Conservation (phyloP, 148 eudicot genomes). For the Simmondsia chinensis region DNA sequence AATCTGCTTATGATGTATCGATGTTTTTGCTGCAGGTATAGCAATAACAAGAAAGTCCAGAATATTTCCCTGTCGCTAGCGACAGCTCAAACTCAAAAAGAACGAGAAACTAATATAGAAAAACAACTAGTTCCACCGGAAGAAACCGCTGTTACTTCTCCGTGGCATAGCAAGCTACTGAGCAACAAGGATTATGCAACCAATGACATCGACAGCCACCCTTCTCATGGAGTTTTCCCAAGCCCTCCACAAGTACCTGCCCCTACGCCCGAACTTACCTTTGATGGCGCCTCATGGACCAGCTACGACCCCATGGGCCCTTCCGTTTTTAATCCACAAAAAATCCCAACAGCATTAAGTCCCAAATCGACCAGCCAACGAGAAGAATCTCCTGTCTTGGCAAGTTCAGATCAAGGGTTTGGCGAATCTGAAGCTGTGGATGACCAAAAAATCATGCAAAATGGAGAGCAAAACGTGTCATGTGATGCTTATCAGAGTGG, state of each 20-base stretch:
- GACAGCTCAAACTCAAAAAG: conserved; percentile 6
- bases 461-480: conserved; percentile 8
- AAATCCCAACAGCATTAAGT: conserved; percentile 8
- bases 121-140: background rate
- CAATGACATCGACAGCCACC: conserved; percentile 2
- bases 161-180: conserved; percentile 4
- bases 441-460: conserved; percentile 6
- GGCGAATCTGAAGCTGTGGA: background rate
- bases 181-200: conserved; percentile 10
- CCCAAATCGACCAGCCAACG: conserved; percentile 12
- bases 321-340: conserved; percentile 9
- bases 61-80: conserved; percentile 7
- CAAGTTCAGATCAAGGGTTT: conserved; percentile 16
- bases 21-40: conserved; percentile 25
- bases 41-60: conserved; percentile 18
- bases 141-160: background rate
- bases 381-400: conserved; percentile 24
- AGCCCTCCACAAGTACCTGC: conserved; percentile 13
- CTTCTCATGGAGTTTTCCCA: conserved; percentile 8
- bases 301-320: conserved; percentile 11
- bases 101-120: conserved; percentile 5
- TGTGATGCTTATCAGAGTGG: conserved; percentile 8
- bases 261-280: conserved; percentile 3
- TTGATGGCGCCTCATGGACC: conserved; percentile 10
- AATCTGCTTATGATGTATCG: background rate